These are phyloP conservation scores for Babjeviella inositovora DNA, from an alignment of 805 yeast genomes.

Conservation along the genomic window DNA sequence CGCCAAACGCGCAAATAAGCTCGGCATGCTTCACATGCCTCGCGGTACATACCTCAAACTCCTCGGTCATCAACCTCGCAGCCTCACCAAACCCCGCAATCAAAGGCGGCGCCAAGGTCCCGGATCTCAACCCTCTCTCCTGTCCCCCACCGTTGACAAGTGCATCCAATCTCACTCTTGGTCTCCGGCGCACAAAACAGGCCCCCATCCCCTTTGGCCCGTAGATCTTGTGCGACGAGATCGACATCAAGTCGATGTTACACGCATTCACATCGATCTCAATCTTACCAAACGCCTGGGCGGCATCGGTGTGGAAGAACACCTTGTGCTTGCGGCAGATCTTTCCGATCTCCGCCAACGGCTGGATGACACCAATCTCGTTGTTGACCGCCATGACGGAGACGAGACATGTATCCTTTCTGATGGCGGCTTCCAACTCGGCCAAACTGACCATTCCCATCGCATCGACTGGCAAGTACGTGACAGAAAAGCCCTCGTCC, in stretches of 20 bases:
- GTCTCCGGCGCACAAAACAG: conserved; percentile 88
- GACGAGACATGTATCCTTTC: conserved; percentile 83
- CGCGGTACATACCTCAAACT: conserved; percentile 40
- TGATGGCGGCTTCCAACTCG: conserved; percentile 64
- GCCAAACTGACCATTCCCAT: conserved; percentile 74
- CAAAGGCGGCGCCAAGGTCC: conserved; percentile 94
- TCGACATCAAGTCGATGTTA: conserved; percentile 87
- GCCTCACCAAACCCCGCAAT: conserved; percentile 97
- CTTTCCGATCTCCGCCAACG: conserved; percentile 82
- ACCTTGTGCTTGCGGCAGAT: conserved; percentile 79
- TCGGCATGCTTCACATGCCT: too few species aligned
- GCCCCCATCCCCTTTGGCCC: conserved; percentile 99
- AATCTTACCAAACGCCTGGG: conserved; percentile 93
- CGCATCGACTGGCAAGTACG: conserved; percentile 70
- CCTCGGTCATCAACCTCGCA: conserved; percentile 65
- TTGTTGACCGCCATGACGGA: conserved; percentile 96
- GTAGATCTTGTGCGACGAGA: conserved; percentile 91
- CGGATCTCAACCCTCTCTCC: conserved; percentile 94
- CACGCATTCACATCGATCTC: conserved; percentile 83
- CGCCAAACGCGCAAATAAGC: too few species aligned
- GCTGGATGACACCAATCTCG: conserved; percentile 96
- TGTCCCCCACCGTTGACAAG: conserved; percentile 97
- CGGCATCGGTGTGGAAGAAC: conserved; percentile 95
- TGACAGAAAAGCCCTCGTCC: conserved; percentile 93
- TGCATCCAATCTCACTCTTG: conserved; percentile 94